Evolutionary conservation across 495 filamentous ascomycete species (phyloP), one percentile per base, ranked within the genome.

Genomic region (Neurospora sp.): DNA sequence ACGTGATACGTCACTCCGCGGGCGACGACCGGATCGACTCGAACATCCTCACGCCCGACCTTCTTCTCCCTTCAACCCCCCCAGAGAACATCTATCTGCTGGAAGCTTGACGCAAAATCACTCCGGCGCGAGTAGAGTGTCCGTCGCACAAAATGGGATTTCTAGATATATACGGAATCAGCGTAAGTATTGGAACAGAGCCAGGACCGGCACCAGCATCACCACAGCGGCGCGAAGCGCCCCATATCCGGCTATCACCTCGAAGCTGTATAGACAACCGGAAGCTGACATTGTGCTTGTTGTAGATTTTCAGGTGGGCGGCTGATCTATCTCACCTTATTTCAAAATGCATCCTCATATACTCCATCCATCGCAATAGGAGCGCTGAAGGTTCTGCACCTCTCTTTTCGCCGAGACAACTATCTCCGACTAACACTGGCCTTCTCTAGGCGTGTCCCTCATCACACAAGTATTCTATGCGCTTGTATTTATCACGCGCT

Each of bases 401-500:
- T 72, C 35, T 39, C 62, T 38, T 37, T 39, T 18, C 23, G 41
- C 27, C n/a, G 7, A 69, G 3, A 23, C 37, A 69, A 37, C 20
- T 20, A 70, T 59, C 5, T 69, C 35, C 72, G 69, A 71, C 78
- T 80, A 77, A 83, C 74, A 59, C 42, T 46, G 62, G 14, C 9
- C 9, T 7, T n/a, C 44, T 38, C 42, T 76, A 94, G 92, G 94
- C 75, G 90, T 98, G 71, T 97, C 94, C n/a, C 89, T 98, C 75
- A 91, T 99, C 74, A 97, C 94, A 0, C 96, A 99, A 81, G 84
- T 89, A 59, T 89, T 99, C 76, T 99, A 99, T 83, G 88, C 89
- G 39, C 75, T 90, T 72, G 95, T 99, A 44, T 99, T 98, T 83
- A 79, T 92, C 72, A 89, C 92, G 14, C 89, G 96, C 69, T 98